These are phyloP conservation scores for Myxozyma geophila DNA, from an alignment of 805 yeast species.

Conservation along the genomic window DNA sequence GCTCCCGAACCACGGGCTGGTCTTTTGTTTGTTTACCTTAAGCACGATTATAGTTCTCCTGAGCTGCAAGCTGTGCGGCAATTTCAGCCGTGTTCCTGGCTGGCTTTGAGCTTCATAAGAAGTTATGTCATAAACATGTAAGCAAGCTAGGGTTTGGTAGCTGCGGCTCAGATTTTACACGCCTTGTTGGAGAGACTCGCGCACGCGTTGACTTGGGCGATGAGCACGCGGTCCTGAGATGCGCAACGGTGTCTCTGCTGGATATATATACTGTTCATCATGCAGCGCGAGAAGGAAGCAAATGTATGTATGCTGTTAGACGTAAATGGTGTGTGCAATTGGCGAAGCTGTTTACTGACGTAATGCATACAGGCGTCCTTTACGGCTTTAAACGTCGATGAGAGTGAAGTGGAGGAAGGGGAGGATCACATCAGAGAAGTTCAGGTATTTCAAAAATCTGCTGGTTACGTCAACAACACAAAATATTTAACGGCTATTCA, in stretches of 20 bases:
- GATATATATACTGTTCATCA: not conserved
- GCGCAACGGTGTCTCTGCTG: no score
- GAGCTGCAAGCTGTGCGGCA: constrained; percentile 1
- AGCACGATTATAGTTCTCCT: not conserved
- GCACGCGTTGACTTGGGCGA: not conserved
- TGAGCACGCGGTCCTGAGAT: not conserved
- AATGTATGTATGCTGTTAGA: constrained; percentile 2
- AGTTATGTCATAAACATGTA: not conserved
- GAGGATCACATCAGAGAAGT: constrained; percentile 92
- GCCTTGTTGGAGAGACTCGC: not conserved
- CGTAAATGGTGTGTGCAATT: not conserved
- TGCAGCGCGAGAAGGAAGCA: constrained; percentile 14
- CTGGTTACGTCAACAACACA: no score
- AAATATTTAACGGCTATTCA: no score
- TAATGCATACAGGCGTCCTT: constrained; percentile 48
- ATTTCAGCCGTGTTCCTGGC: not conserved
- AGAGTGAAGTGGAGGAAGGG: constrained; percentile 66
- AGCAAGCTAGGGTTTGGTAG: not conserved
- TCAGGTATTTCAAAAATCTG: constrained; percentile 52
- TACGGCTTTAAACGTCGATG: constrained; percentile 78
- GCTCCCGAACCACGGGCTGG: not conserved
- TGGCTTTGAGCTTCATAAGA: not conserved
- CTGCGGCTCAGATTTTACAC: constrained; percentile 4
- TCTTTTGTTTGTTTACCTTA: constrained; percentile 3
- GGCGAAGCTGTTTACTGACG: not conserved